phyloP scores from a whole-genome alignment of 176 grass and related monocot species.

The Hordeum vulgare region MorexV3_pseudomolecules_assembly NC_058520.1:551993318-551993817 shows the following conservation, averaged over 20 bases:
- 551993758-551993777: background rate
- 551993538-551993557: background rate
- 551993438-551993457: slow-evolving; percentile 83
- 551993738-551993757: background rate
- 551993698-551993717: background rate
- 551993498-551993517: background rate
- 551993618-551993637: background rate
- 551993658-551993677: background rate
- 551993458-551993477: slow-evolving; percentile 77
- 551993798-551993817: background rate
- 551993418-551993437: slow-evolving; percentile 94
- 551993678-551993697: background rate
- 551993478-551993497: slow-evolving; percentile 61
- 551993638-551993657: background rate
- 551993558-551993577: background rate
- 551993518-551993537: background rate
- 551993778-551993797: background rate
- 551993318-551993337: slow-evolving; percentile 15
- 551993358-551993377: background rate
- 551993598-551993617: background rate
- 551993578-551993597: background rate
- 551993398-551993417: slow-evolving; percentile 92
- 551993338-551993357: background rate
- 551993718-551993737: slow-evolving; percentile 3
- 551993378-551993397: slow-evolving; percentile 41